Evolutionary conservation across 306 rosid species (phyloP).

Genomic region (Gillenia trifoliata): DNA sequence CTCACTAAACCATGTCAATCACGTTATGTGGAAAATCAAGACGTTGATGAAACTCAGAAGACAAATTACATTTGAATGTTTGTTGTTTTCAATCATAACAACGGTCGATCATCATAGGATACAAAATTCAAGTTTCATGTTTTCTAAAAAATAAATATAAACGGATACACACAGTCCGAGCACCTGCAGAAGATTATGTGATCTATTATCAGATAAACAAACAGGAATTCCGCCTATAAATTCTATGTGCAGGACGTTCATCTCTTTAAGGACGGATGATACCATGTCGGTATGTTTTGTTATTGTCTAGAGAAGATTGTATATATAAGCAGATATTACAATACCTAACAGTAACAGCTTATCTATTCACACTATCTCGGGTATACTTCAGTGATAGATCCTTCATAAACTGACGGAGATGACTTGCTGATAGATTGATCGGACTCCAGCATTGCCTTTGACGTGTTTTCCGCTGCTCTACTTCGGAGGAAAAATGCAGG

Average conservation of each 20-base stretch:
- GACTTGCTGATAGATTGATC: background rate
- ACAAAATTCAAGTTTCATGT: background rate
- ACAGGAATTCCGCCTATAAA: too few relatives aligned
- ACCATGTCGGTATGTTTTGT: too few relatives aligned
- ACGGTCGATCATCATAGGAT: background rate
- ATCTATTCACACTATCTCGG: background rate
- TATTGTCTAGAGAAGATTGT: too few relatives aligned
- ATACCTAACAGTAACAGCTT: background rate
- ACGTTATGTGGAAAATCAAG: background rate
- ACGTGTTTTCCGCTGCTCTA: background rate
- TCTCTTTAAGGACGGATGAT: too few relatives aligned
- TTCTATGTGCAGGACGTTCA: too few relatives aligned
- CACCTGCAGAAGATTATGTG: too few relatives aligned
- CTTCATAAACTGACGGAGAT: background rate
- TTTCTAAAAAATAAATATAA: background rate
- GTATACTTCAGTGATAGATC: slow-evolving; percentile 7
- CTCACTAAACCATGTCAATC: too few relatives aligned
- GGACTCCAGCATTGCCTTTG: background rate
- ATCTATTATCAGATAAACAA: too few relatives aligned
- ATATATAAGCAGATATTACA: background rate
- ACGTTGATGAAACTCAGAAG: background rate
- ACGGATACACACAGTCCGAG: too few relatives aligned
- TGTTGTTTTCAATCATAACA: background rate
- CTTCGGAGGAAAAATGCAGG: slow-evolving; percentile 29
- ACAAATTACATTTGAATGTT: background rate